Conservation (phyloP, 805 yeast species). For the Wickerhamomyces ciferrii region DNA sequence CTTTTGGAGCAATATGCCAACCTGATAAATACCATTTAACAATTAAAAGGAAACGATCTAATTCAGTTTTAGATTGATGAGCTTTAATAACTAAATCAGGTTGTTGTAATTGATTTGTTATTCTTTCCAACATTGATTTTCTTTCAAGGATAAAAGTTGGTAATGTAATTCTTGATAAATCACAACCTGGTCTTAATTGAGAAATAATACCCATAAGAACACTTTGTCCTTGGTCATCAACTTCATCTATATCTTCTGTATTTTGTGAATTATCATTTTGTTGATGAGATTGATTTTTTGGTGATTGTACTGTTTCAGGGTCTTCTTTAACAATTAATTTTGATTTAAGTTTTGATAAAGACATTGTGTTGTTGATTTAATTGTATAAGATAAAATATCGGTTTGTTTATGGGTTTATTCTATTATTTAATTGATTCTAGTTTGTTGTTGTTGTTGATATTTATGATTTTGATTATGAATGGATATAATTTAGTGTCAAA, state of each 20-base stretch:
- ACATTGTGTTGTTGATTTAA: too few species aligned
- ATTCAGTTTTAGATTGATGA: conserved; percentile 47
- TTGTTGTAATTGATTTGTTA: conserved; percentile 80
- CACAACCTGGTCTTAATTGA: conserved; percentile 90
- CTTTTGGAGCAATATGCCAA: conserved; percentile 98
- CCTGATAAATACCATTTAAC: conserved; percentile 90
- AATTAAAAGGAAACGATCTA: conserved; percentile 67
- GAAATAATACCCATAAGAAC: conserved; percentile 83
- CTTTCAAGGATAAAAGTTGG: conserved; percentile 95
- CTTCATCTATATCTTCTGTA: conserved; percentile 82
- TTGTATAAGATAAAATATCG: too few species aligned
- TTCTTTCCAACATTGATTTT: conserved; percentile 93
- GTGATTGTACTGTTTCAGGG: background rate
- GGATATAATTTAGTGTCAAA: too few species aligned
- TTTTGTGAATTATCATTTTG: too few species aligned
- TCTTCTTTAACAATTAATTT: too few species aligned
- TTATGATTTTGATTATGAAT: too few species aligned
- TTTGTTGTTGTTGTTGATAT: too few species aligned
- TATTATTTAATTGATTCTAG: too few species aligned
- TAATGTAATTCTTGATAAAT: conserved; percentile 81
- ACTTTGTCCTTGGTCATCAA: conserved; percentile 85
- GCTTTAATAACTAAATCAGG: conserved; percentile 76
- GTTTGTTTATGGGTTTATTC: too few species aligned
- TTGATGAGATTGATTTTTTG: conserved; percentile 2
- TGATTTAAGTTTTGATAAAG: too few species aligned